Conservation (phyloP, 305 asterid genomes). For the Fraxinus xanthoxyloides region DNA sequence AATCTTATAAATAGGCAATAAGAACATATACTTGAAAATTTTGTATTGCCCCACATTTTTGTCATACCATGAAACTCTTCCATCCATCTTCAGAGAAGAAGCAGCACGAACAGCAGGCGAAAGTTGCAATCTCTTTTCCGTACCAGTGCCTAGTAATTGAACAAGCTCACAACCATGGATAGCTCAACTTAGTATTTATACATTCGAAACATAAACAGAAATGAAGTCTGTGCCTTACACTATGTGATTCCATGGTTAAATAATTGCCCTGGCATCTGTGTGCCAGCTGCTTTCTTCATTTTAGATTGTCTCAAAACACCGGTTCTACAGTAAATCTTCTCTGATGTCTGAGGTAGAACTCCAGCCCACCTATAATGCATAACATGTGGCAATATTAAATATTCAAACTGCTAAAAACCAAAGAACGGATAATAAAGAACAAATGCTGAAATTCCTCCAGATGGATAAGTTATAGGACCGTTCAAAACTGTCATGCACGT, state of each 20-base stretch:
- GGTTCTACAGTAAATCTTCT: background rate
- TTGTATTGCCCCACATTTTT: background rate
- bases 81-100: background rate
- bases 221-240: background rate
- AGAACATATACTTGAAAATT: background rate
- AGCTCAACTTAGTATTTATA: background rate
- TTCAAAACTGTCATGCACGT: background rate
- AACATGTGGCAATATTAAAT: background rate
- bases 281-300: background rate
- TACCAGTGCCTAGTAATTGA: background rate
- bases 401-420: background rate
- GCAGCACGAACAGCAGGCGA: background rate
- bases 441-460: background rate
- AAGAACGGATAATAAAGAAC: background rate
- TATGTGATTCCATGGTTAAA: background rate
- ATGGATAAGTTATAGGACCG: background rate
- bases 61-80: background rate
- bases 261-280: background rate
- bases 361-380: background rate
- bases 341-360: background rate
- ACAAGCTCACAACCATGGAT: background rate
- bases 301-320: background rate
- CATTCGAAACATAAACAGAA: background rate
- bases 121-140: background rate
- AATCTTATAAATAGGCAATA: background rate